Evolutionary conservation across 768 basidiomycete species (phyloP).

Genomic region (Chalciporus chontae): DNA sequence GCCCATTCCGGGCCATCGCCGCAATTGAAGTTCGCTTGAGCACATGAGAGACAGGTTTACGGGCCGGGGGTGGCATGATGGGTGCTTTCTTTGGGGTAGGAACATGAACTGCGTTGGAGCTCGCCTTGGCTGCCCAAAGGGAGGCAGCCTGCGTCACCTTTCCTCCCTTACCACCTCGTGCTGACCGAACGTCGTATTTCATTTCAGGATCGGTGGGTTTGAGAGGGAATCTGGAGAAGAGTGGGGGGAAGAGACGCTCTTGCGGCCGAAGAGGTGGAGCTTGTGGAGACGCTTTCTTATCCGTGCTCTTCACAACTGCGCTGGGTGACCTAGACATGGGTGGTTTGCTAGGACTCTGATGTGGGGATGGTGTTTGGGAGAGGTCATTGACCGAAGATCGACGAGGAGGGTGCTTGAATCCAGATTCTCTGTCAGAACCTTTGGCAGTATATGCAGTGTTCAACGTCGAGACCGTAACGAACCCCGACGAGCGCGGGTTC

Average conservation of each 20-base stretch:
- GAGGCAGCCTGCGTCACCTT: conserved; percentile 70
- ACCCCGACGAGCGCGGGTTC: conserved; percentile 75
- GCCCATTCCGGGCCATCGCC: neutral
- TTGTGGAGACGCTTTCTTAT: neutral
- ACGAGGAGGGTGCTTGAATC: conserved; percentile 15
- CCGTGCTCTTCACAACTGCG: conserved; percentile 7
- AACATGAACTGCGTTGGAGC: conserved; percentile 5
- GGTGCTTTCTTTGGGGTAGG: conserved; percentile 8
- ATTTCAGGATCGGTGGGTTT: conserved; percentile 45
- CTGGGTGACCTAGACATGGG: conserved; percentile 14
- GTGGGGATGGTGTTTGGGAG: conserved; percentile 6
- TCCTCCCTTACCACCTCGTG: conserved; percentile 74
- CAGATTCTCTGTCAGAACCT: conserved; percentile 1
- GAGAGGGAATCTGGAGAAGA: conserved; percentile 33
- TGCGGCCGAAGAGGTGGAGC: neutral
- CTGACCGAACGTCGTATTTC: conserved; percentile 73
- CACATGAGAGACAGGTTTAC: conserved; percentile 11
- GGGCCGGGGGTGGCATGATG: neutral
- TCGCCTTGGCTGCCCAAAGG: conserved; percentile 61
- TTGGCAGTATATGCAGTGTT: conserved; percentile 25
- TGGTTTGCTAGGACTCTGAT: neutral
- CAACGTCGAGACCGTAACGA: conserved; percentile 60
- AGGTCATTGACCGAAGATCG: conserved; percentile 22
- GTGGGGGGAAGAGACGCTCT: conserved; percentile 20
- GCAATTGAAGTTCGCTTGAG: conserved; percentile 12